A percentile compares a stretch with the other conserved stretches of the same genome.
These are phyloP conservation scores for Croton laevigatus DNA, from an alignment of 441 rosid species.

Conservation along the genomic window DNA sequence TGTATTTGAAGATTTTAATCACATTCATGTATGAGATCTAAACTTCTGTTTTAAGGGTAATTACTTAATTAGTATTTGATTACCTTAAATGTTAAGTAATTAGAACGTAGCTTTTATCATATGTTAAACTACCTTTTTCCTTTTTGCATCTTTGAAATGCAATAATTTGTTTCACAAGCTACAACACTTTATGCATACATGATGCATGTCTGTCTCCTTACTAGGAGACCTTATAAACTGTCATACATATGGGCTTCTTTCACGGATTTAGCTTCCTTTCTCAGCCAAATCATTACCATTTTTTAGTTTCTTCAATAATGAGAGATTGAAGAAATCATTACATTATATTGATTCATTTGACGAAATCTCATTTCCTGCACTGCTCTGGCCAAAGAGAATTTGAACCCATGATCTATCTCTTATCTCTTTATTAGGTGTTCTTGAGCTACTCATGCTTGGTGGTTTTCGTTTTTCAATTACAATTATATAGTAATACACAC, in stretches of 20 bases:
- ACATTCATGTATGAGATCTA: neutral
- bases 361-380: too few species aligned
- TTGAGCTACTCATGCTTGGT: too few species aligned
- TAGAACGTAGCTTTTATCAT: neutral
- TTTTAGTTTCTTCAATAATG: neutral
- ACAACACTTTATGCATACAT: neutral
- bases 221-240: neutral
- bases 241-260: neutral
- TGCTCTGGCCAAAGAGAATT: too few species aligned
- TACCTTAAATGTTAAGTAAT: neutral
- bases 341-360: too few species aligned
- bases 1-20: too few species aligned
- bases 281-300: neutral
- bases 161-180: slow-evolving; percentile 1
- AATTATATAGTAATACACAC: too few species aligned
- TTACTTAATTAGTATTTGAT: neutral
- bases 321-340: too few species aligned
- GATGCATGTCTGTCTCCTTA: neutral
- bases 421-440: too few species aligned
- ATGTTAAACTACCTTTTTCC: neutral
- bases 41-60: too few species aligned
- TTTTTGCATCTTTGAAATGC: neutral
- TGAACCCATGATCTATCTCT: too few species aligned
- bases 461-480: too few species aligned
- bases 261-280: neutral